These are phyloP conservation scores for Rozella allomycis DNA, from an alignment of 371 early-diverging fungal species.

Conservation along the genomic window DNA sequence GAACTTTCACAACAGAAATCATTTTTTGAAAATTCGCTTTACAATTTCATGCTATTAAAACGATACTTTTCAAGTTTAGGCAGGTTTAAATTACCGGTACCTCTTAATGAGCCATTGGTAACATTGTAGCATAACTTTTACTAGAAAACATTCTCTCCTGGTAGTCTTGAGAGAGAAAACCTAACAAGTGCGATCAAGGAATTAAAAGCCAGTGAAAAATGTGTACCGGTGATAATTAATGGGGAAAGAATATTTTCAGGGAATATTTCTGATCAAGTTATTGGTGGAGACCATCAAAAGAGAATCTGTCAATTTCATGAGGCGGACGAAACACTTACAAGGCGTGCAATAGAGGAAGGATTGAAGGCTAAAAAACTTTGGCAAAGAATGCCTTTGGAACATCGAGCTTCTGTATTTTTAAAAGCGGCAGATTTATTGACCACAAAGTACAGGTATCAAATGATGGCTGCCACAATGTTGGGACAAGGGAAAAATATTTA, in stretches of 20 bases:
- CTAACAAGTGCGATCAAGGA: conserved; percentile 54
- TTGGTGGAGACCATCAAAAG: conserved; percentile 61
- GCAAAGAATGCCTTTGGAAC: conserved; percentile 83
- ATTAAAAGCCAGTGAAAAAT: conserved; percentile 41
- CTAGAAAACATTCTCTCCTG: conserved; percentile 52
- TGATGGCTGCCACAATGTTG: conserved; percentile 87
- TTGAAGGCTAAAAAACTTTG: conserved; percentile 62
- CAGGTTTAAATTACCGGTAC: no score
- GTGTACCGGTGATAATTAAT: conserved; percentile 64
- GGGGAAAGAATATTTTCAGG: conserved; percentile 40
- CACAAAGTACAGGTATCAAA: conserved; percentile 61
- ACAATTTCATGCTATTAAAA: no score
- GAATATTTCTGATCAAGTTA: conserved; percentile 24
- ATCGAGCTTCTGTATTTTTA: conserved; percentile 85
- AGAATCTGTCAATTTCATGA: conserved; percentile 63
- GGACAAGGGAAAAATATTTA: conserved; percentile 96
- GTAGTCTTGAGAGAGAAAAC: conserved; percentile 47
- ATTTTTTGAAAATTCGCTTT: no score
- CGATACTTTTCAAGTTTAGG: no score
- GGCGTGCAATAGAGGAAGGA: conserved; percentile 71
- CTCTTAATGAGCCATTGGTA: no score
- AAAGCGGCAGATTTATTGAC: conserved; percentile 87
- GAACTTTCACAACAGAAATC: no score
- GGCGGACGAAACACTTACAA: conserved; percentile 42
- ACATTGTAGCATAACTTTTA: no score